phyloP scores from a whole-genome alignment of 192 early-diverging fungal genomes.

The Pilobolus umbonatus region DNA sequence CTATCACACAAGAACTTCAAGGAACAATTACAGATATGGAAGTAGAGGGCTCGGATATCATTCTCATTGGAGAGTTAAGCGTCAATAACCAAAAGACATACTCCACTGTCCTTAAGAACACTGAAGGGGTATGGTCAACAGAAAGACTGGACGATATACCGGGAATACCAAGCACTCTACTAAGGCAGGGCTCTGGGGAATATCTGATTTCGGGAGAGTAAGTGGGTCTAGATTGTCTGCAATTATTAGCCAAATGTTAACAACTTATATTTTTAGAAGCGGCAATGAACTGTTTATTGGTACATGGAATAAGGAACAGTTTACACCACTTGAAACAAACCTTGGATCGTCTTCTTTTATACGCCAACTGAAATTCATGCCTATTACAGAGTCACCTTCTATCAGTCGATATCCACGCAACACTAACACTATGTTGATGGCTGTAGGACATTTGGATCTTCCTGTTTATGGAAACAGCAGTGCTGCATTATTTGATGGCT shows the following conservation, averaged over 20 bases:
- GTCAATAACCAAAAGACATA: background rate
- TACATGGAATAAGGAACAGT: constrained; percentile 6
- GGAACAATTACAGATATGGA: constrained; percentile 35
- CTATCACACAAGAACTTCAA: constrained; percentile 11
- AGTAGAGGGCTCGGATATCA: constrained; percentile 25
- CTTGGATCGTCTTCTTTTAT: constrained; percentile 12
- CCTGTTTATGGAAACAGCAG: constrained; percentile 35
- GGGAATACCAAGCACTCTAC: background rate
- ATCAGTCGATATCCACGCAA: background rate
- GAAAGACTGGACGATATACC: too few species aligned
- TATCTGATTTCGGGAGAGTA: constrained; percentile 36
- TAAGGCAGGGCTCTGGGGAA: background rate
- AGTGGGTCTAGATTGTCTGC: background rate
- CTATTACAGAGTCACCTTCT: constrained; percentile 3
- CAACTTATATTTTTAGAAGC: background rate
- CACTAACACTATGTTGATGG: constrained; percentile 34
- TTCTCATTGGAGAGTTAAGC: constrained; percentile 1
- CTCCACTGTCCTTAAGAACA: background rate
- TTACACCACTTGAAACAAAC: constrained; percentile 10
- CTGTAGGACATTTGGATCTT: constrained; percentile 37
- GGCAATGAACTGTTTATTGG: background rate
- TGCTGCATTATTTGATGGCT: constrained; percentile 45
- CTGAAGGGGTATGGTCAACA: too few species aligned
- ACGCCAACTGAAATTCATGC: constrained; percentile 12
- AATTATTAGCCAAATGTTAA: background rate